These are phyloP conservation scores for Quercus robur DNA, from an alignment of 306 rosid genomes.

Conservation along the genomic window DNA sequence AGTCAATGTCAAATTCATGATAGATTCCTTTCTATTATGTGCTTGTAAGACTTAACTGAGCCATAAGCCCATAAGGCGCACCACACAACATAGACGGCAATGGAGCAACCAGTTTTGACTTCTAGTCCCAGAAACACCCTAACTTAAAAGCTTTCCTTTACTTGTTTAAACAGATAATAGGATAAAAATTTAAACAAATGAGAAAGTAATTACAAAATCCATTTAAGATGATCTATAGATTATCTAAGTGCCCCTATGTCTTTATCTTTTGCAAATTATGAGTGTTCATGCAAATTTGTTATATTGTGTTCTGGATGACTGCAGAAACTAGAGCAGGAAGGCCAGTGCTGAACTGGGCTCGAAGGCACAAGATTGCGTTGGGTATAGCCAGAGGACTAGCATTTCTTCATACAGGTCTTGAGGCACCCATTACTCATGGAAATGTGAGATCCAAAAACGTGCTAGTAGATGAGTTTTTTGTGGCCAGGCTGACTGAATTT, in stretches of 20 bases:
- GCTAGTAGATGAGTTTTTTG: slow-evolving; percentile 79
- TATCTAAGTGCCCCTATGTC: not conserved
- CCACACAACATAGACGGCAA: not conserved
- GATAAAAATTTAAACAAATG: not conserved
- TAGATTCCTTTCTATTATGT: not conserved
- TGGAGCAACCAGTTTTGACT: not conserved
- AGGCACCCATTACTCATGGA: slow-evolving; percentile 86
- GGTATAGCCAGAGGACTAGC: slow-evolving; percentile 92
- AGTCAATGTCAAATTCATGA: not conserved
- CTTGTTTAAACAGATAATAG: not conserved
- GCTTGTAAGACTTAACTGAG: not conserved
- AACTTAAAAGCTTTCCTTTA: not conserved
- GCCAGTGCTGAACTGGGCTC: slow-evolving; percentile 91
- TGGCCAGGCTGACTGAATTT: slow-evolving; percentile 72
- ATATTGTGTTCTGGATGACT: slow-evolving; percentile 26
- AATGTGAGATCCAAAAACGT: slow-evolving; percentile 83
- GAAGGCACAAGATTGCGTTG: slow-evolving; percentile 88
- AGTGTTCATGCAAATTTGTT: not conserved
- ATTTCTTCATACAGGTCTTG: slow-evolving; percentile 84
- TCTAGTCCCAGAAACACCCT: not conserved
- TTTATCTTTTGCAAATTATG: not conserved
- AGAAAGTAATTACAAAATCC: not conserved
- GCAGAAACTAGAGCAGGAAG: slow-evolving; percentile 81
- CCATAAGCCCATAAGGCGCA: too few species aligned
- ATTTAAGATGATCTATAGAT: not conserved